Conservation (phyloP, 768 basidiomycete genomes). For the Suillus fuscotomentosus region DNA sequence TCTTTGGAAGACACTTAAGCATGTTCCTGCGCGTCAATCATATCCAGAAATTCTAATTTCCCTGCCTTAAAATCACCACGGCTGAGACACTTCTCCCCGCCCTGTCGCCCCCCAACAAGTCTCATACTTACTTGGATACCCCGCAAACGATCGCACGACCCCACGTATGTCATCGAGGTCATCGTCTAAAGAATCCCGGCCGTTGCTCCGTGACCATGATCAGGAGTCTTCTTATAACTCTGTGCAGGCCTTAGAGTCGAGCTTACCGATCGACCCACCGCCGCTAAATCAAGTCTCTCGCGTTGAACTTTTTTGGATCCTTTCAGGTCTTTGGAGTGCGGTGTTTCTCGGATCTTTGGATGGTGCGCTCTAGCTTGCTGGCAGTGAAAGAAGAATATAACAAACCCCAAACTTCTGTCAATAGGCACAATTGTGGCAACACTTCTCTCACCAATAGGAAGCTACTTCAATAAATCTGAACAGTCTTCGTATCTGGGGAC, state of each 20-base stretch:
- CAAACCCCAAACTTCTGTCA: slow-evolving; percentile 8
- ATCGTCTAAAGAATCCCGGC: slow-evolving; percentile 51
- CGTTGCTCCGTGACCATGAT: slow-evolving; percentile 52
- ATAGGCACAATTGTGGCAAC: slow-evolving; percentile 84
- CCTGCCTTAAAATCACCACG: slow-evolving; percentile 7
- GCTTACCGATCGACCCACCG: slow-evolving; percentile 24
- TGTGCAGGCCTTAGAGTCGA: slow-evolving; percentile 33
- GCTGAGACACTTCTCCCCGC: slow-evolving; percentile 1
- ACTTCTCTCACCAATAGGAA: slow-evolving; percentile 80
- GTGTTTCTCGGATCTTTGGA: slow-evolving; percentile 85
- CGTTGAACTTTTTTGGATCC: slow-evolving; percentile 64
- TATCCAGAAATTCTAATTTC: neutral
- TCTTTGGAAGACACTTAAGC: slow-evolving; percentile 6
- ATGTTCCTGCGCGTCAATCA: slow-evolving; percentile 16
- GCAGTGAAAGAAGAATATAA: neutral
- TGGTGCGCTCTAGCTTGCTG: slow-evolving; percentile 44
- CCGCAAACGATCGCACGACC: slow-evolving; percentile 1
- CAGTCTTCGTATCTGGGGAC: slow-evolving; percentile 88
- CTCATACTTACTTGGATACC: slow-evolving; percentile 8
- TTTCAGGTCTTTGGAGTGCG: slow-evolving; percentile 78
- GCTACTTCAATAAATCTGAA: slow-evolving; percentile 76
- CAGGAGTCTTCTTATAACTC: slow-evolving; percentile 42
- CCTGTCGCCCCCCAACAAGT: slow-evolving; percentile 1
- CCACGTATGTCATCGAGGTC: slow-evolving; percentile 38
- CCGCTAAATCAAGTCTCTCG: slow-evolving; percentile 48